Evolutionary conservation across 768 basidiomycete genomes (phyloP).

Genomic region (Suillus luteus): DNA sequence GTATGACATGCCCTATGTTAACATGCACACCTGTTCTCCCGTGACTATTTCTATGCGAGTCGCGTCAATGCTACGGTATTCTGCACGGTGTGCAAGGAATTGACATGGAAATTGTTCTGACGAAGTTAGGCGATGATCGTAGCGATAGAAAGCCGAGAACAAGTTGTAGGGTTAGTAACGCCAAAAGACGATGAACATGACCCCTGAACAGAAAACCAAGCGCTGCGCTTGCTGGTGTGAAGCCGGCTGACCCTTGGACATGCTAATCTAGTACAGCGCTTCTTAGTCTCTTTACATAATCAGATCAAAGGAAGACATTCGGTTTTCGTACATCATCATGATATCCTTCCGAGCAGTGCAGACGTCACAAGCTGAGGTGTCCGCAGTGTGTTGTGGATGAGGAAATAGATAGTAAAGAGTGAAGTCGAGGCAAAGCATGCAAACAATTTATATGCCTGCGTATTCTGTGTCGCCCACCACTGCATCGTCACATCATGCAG

Average conservation of each 20-base stretch:
- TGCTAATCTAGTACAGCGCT: too few species aligned
- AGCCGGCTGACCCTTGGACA: neutral
- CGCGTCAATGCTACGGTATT: neutral
- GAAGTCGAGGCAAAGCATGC: neutral
- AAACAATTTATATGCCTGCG: neutral
- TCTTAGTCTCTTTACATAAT: too few species aligned
- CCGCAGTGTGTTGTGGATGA: constrained; percentile 19
- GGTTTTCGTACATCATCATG: too few species aligned
- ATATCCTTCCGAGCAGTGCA: too few species aligned
- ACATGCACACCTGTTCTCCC: neutral
- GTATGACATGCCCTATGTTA: neutral
- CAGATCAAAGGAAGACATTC: too few species aligned
- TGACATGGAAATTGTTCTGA: too few species aligned
- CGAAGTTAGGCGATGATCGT: neutral
- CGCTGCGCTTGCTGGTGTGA: neutral
- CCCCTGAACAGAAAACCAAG: neutral
- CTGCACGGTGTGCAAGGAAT: neutral
- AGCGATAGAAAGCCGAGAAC: neutral
- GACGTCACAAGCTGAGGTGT: neutral
- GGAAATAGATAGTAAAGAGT: neutral
- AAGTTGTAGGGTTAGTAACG: neutral
- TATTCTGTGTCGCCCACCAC: neutral
- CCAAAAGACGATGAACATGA: neutral
- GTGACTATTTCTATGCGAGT: neutral
- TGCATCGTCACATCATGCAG: neutral